Conservation (phyloP, 768 basidiomycete genomes). For the Lactifluus rugatus region DNA sequence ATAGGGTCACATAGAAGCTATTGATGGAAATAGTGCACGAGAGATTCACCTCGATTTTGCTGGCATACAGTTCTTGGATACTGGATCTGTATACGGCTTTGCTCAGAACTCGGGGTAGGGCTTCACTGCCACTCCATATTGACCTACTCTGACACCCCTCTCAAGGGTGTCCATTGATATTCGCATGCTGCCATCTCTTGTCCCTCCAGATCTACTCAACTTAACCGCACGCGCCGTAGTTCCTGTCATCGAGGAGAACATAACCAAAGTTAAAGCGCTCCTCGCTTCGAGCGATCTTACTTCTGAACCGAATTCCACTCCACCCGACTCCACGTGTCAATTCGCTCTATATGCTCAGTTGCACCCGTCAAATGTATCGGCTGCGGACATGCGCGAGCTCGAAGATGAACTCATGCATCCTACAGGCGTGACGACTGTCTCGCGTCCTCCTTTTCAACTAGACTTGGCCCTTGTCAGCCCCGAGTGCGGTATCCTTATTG, state of each 20-base stretch:
- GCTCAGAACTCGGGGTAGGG: constrained; percentile 54
- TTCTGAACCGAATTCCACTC: background rate
- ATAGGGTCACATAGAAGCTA: constrained; percentile 67
- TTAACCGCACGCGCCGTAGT: constrained; percentile 15
- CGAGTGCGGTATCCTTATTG: constrained; percentile 70
- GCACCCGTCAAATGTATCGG: constrained; percentile 42
- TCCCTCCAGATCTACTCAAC: constrained; percentile 3
- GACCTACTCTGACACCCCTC: background rate
- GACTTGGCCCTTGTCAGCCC: constrained; percentile 65
- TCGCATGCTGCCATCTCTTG: constrained; percentile 9
- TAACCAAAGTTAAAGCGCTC: constrained; percentile 4
- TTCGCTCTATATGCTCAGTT: constrained; percentile 62
- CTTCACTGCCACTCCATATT: background rate
- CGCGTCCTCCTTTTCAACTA: constrained; percentile 45
- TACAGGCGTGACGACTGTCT: constrained; percentile 55
- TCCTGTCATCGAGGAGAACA: constrained; percentile 11
- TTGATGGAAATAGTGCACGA: constrained; percentile 39
- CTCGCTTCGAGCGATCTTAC: constrained; percentile 8
- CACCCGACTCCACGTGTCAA: constrained; percentile 42
- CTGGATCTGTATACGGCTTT: constrained; percentile 71
- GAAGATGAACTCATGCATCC: constrained; percentile 69
- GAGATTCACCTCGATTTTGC: constrained; percentile 65
- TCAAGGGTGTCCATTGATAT: constrained; percentile 6
- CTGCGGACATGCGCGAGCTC: constrained; percentile 51
- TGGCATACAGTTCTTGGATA: constrained; percentile 63